Percentiles rank a stretch among this genome's conserved stretches.
Evolutionary conservation across 2,329 filamentous ascomycete genomes (phyloP).

Genomic region (Diaporthe sp.): DNA sequence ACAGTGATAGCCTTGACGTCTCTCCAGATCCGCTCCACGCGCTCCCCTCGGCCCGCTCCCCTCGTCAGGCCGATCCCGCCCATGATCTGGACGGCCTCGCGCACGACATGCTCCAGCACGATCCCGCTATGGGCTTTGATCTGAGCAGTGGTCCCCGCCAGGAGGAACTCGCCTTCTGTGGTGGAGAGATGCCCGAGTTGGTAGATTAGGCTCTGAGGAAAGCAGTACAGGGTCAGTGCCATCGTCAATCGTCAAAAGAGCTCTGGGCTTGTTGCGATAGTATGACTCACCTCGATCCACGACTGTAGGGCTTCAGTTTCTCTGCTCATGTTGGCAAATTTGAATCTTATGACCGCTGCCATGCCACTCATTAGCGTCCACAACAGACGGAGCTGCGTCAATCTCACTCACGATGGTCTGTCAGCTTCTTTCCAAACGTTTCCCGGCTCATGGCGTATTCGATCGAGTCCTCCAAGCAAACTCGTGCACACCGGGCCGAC

Average conservation of each 20-base stretch:
- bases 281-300: conserved; percentile 40
- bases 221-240: not conserved
- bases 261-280: not conserved
- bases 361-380: not conserved
- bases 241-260: not conserved
- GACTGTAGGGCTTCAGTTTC: conserved; percentile 41
- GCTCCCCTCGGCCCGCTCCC: conserved; percentile 41
- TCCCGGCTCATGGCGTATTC: conserved; percentile 43
- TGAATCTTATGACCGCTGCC: conserved; percentile 41
- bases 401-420: conserved; percentile 37
- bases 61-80: conserved; percentile 42
- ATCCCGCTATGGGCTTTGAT: conserved; percentile 43
- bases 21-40: conserved; percentile 42
- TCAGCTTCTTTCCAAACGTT: conserved; percentile 42
- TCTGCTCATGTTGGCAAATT: conserved; percentile 43
- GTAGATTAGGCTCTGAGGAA: conserved; percentile 55
- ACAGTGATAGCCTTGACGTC: conserved; percentile 42
- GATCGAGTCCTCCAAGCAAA: conserved; percentile 64
- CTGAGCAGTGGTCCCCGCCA: conserved; percentile 42
- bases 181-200: conserved; percentile 51
- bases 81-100: conserved; percentile 42
- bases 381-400: not conserved
- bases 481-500: conserved; percentile 67
- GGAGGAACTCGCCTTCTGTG: conserved; percentile 46
- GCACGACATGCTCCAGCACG: conserved; percentile 39